Evolutionary conservation across 2,329 filamentous ascomycete genomes (phyloP), one percentile per base, ranked within the genome.

Genomic region (Cladosporium sp.): DNA sequence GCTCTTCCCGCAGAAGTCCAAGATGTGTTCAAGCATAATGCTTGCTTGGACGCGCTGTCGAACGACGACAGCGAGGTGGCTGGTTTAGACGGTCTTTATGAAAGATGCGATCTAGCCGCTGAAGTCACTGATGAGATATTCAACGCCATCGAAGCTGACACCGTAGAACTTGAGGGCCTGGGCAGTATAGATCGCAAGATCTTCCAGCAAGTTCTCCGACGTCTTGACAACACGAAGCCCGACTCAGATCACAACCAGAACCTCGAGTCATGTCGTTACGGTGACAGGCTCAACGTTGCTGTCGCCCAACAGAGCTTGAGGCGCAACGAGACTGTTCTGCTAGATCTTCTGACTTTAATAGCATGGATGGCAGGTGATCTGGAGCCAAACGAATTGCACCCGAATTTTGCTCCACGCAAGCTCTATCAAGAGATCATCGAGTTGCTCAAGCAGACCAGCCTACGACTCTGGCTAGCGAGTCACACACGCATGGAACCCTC

Each of bases 311-410:
- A 97, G 68, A 87, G 83, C 12, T 82, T 94, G 6, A 81, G 88
- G 51, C 74, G 90, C 32, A 87, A 89, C 59, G 86, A 86, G 74
- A 84, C 84, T 59, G 78, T 94, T 8, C 84, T 95, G 51, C 85
- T 95, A 61, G 91, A 93, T 67, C 83, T 97, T 58, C 77, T 97
- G 2, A 81, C 94, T 2, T 80, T 99, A 6, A 79, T 96, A 15
- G 82, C 94, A 9, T 91, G 97, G 71, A 88, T 97, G 80, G 88
- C 94, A 70, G 87, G 86, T 37, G 90, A 94, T 68, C 83, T 90
- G 54, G 88, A 92, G 58, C 83, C 86, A 62, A 85, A 87, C 40
- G 85, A 90, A 39, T 83, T 89, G 15, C 83, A 83, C 2, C 77
- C 79, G 8, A 83, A 87, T 25, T 87, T 94, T 84, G 60, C 88